A percentile compares a stretch with the other conserved stretches of the same genome.
Evolutionary conservation across 2,329 filamentous ascomycete species (phyloP).

Genomic region (Chalaropsis ovoidea): DNA sequence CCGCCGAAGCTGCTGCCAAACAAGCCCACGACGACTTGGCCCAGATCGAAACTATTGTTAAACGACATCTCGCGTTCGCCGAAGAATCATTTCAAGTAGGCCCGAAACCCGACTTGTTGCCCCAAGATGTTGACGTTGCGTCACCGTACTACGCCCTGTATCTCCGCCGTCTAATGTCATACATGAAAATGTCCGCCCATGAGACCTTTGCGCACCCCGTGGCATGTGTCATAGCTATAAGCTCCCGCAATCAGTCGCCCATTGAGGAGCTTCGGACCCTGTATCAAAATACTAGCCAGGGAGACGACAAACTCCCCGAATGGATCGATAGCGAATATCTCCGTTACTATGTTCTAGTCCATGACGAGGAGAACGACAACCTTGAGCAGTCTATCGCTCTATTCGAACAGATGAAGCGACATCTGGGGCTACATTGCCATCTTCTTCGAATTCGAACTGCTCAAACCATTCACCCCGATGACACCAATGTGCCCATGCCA

Average conservation of each 20-base stretch:
- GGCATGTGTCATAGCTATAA: slow-evolving; percentile 88
- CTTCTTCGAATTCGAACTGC: slow-evolving; percentile 74
- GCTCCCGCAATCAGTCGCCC: slow-evolving; percentile 70
- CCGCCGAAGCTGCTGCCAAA: slow-evolving; percentile 21
- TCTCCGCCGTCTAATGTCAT: slow-evolving; percentile 70
- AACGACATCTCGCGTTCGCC: slow-evolving; percentile 65
- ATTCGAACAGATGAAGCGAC: slow-evolving; percentile 99
- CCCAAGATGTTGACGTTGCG: slow-evolving; percentile 41
- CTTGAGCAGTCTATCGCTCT: slow-evolving; percentile 79
- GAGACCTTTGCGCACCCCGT: slow-evolving; percentile 94
- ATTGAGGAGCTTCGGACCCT: slow-evolving; percentile 78
- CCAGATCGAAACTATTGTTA: slow-evolving; percentile 70
- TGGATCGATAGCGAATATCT: slow-evolving; percentile 91
- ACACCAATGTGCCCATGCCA: slow-evolving; percentile 75
- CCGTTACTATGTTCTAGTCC: slow-evolving; percentile 89
- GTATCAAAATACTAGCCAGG: slow-evolving; percentile 74
- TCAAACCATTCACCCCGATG: slow-evolving; percentile 78
- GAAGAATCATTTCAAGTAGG: slow-evolving; percentile 44
- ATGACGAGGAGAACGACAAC: slow-evolving; percentile 92
- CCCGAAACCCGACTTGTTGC: slow-evolving; percentile 33
- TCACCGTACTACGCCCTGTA: slow-evolving; percentile 82
- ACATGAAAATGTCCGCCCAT: slow-evolving; percentile 66
- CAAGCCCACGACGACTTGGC: slow-evolving; percentile 34
- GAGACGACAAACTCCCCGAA: slow-evolving; percentile 59
- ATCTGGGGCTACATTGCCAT: slow-evolving; percentile 92